phyloP scores from a whole-genome alignment of 73 alveolate species.

The Blepharisma japonicum region DNA sequence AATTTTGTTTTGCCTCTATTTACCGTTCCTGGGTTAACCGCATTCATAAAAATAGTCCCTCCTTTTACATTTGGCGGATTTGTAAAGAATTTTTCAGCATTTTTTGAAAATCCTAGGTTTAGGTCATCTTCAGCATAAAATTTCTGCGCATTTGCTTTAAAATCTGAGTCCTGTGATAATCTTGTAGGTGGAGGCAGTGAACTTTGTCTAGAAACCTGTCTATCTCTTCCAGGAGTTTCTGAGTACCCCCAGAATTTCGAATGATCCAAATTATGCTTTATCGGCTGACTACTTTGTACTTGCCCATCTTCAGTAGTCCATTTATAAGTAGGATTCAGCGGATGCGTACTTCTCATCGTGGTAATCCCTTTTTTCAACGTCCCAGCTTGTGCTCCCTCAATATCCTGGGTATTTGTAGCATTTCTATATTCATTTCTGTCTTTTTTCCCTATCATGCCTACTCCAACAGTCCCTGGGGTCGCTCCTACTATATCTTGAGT shows the following conservation, averaged over 20 bases:
- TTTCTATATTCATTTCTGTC: conserved; percentile 24
- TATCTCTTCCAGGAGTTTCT: not conserved
- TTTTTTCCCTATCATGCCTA: conserved; percentile 35
- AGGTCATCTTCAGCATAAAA: conserved; percentile 13
- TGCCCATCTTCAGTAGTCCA: conserved; percentile 11
- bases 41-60: not conserved
- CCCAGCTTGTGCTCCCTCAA: conserved; percentile 45
- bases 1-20: not conserved
- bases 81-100: conserved; percentile 19
- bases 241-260: too few relatives aligned
- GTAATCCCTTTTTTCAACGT: conserved; percentile 37
- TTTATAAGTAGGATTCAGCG: conserved; percentile 39
- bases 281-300: not conserved
- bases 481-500: conserved; percentile 40
- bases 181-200: not conserved
- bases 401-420: conserved; percentile 25
- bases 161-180: not conserved
- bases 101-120: not conserved
- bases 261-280: not conserved
- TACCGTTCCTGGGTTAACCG: not conserved
- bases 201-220: not conserved
- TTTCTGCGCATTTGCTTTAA: not conserved
- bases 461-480: conserved; percentile 41
- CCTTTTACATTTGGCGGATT: not conserved
- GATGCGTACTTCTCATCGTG: conserved; percentile 37